phyloP scores from a whole-genome alignment of 2,329 filamentous ascomycete species.

The Fusarium sp. region DNA sequence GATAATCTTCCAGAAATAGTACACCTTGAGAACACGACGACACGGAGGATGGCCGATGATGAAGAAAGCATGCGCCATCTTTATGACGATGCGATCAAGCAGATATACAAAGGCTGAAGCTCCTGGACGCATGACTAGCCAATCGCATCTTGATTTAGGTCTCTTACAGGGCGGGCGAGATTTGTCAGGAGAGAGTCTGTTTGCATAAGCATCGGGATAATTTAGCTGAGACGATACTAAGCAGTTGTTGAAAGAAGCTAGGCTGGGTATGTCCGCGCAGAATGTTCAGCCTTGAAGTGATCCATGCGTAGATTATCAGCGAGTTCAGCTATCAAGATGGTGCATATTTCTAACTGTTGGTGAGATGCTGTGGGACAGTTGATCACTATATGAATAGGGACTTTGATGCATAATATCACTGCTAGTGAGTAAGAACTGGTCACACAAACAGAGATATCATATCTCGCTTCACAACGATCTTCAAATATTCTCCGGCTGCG shows the following conservation, averaged over 20 bases:
- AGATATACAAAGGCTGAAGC: conserved; percentile 17
- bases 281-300: conserved; percentile 17
- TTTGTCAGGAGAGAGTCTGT: neutral
- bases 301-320: neutral
- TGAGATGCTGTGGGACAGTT: neutral
- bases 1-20: neutral
- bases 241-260: conserved; percentile 2
- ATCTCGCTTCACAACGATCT: neutral
- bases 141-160: neutral
- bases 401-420: neutral
- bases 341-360: neutral
- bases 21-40: neutral
- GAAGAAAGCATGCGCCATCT: conserved; percentile 11
- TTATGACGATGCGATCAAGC: conserved; percentile 21
- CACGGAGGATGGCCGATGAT: neutral
- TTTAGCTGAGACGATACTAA: conserved; percentile 22
- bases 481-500: neutral
- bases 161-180: neutral
- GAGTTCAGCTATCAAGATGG: neutral
- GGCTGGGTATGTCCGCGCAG: neutral
- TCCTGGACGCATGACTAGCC: neutral
- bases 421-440: neutral
- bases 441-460: neutral
- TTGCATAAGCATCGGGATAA: neutral
- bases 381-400: neutral